Base-by-base conservation (phyloP, 768 basidiomycete genomes). In the Tephrocybe sp. region DNA sequence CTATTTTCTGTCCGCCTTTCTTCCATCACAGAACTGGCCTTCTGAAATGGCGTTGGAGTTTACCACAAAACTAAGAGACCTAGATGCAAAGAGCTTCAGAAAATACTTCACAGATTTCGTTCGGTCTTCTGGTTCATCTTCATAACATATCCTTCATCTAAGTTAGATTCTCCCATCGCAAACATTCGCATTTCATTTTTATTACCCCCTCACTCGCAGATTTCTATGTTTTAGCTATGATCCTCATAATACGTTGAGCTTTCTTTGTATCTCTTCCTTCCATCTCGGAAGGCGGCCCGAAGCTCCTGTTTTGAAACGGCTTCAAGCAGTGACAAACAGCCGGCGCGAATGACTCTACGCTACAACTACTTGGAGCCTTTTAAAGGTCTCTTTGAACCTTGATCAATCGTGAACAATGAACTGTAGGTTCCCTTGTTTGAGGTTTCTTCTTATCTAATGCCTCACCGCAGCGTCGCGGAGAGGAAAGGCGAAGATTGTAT, bases 11-110 rank as follows among this genome's bases (percentile, higher is more conserved):
- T 75, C 74, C 45, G 81, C 85, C 24, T 93, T 92, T 69, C 79
- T 99, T 17, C 95, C 97, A 1, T 84, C 92, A 8, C 85, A 96
- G 70, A 83, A 86, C 55, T 94, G 93, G 81, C 94, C 97, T 26
- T 69, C 78, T 18, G 84, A 88, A 38, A 61, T 55, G 23, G 86
- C 90, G 3, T 55, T 85, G 38, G 88, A 94, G 57, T 92, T 97
- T 56, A 80, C 85, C 1, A 78, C 78, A 15, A 90, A 90, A 65
- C 67, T 93, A 59, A 79, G 84, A 53, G 84, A 84, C 65, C 68
- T 88, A 50, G 91, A 93, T 62, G 73, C 75, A 58, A 92, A 88
- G 65, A 72, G 67, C 30, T 93, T 93, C 72, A 78, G 88, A 61
- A 93, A 90, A 75, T 93, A 90, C 69, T 93, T 92, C 68, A 80